phyloP scores from a whole-genome alignment of 2,329 filamentous ascomycete species.

The Neoscytalidium dimidiatum region DNA sequence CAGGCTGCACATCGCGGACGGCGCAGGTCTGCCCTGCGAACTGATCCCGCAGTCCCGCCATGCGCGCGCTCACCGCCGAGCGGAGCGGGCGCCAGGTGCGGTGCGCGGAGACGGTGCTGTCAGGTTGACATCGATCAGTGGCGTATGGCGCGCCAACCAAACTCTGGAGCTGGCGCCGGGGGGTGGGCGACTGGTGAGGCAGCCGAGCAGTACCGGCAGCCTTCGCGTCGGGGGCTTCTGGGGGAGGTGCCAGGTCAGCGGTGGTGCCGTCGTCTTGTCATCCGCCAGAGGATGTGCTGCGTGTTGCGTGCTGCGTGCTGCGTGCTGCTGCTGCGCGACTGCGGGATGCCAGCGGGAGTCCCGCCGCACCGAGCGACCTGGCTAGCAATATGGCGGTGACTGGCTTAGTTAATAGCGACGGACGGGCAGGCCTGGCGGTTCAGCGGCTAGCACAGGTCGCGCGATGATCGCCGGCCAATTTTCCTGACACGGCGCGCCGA shows the following conservation, averaged over 20 bases:
- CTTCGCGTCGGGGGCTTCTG: background rate
- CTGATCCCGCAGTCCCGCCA: background rate
- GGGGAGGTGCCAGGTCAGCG: background rate
- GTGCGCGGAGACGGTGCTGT: background rate
- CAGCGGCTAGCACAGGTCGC: constrained; percentile 10
- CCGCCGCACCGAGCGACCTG: no score
- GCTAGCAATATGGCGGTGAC: constrained; percentile 11
- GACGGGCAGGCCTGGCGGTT: background rate
- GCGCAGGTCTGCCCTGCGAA: background rate
- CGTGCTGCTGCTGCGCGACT: no score
- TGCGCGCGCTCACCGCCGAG: constrained; percentile 2
- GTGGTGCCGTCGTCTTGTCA: background rate
- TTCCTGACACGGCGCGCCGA: background rate
- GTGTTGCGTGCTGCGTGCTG: no score
- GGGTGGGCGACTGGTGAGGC: background rate
- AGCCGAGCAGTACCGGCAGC: background rate
- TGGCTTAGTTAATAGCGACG: background rate
- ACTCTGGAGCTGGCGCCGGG: background rate
- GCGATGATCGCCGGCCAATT: constrained; percentile 1
- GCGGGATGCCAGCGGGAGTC: background rate
- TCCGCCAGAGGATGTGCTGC: background rate
- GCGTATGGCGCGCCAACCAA: background rate
- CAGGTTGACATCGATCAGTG: background rate
- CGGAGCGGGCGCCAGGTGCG: constrained; percentile 1
- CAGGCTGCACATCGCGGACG: background rate